These are phyloP conservation scores for Hypoxylon sp. DNA, from an alignment of 2,329 filamentous ascomycete genomes.

Conservation along the genomic window DNA sequence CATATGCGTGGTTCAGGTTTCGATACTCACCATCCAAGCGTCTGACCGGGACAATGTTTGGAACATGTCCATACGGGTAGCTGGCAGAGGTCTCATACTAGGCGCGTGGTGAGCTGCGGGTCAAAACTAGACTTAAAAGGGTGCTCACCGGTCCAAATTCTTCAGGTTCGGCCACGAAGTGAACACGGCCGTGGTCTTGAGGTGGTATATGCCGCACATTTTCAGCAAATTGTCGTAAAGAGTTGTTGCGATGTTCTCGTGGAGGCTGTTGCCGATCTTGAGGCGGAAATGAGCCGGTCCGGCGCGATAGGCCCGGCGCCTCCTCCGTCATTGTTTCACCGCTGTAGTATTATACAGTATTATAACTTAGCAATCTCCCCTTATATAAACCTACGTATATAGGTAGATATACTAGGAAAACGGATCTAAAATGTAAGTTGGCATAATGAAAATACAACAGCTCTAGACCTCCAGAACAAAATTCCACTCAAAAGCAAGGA, in stretches of 20 bases:
- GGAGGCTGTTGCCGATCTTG: conserved; percentile 11
- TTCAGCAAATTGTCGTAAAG: conserved; percentile 22
- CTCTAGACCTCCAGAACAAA: not conserved
- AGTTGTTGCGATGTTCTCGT: conserved; percentile 12
- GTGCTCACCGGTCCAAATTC: conserved; percentile 21
- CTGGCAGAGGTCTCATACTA: conserved; percentile 22
- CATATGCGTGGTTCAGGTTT: conserved; percentile 9
- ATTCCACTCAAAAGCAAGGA: conserved; percentile 4
- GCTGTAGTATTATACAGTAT: conserved; percentile 4
- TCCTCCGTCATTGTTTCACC: conserved; percentile 32
- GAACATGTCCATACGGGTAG: conserved; percentile 1
- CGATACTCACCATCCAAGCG: conserved; percentile 1
- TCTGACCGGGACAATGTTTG: not conserved
- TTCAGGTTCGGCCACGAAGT: conserved; percentile 30
- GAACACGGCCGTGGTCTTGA: conserved; percentile 10
- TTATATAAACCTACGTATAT: not conserved
- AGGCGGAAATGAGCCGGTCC: conserved; percentile 16
- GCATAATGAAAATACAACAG: not conserved
- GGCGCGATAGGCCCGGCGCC: conserved; percentile 10
- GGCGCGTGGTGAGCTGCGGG: not conserved
- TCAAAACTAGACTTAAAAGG: not conserved
- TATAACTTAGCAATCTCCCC: not conserved
- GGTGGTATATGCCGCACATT: conserved; percentile 19
- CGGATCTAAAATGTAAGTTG: not conserved
- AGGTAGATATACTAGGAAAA: not conserved